These are phyloP conservation scores for Cutaneotrichosporon arboriforme DNA, from an alignment of 1,284 basidiomycete genomes.

Conservation along the genomic window DNA sequence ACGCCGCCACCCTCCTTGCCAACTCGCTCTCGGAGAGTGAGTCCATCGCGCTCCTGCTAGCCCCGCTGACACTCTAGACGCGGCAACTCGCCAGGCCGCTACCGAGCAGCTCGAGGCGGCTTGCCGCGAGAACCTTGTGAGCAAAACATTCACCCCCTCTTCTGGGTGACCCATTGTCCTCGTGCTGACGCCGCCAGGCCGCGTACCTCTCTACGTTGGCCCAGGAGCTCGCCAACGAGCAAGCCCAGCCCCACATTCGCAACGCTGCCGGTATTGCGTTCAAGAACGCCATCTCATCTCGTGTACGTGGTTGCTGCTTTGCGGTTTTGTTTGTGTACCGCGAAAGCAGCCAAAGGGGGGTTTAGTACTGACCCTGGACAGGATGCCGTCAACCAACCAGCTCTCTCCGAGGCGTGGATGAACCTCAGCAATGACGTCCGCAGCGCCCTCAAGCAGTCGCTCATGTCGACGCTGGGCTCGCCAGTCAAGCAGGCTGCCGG, in stretches of 20 bases:
- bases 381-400: slow-evolving; percentile 72
- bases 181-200: slow-evolving; percentile 54
- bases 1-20: slow-evolving; percentile 78
- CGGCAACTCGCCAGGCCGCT: slow-evolving; percentile 78
- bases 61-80: slow-evolving; percentile 54
- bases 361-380: slow-evolving; percentile 38
- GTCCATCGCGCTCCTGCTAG: slow-evolving; percentile 38
- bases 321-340: too few relatives aligned
- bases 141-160: slow-evolving; percentile 25
- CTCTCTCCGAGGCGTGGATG: slow-evolving; percentile 76
- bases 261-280: slow-evolving; percentile 93
- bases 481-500: slow-evolving; percentile 67
- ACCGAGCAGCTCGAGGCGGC: slow-evolving; percentile 79
- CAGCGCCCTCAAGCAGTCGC: slow-evolving; percentile 80
- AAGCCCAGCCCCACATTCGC: slow-evolving; percentile 66
- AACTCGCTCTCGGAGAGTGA: slow-evolving; percentile 83
- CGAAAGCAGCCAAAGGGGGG: not conserved
- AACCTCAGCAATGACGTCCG: slow-evolving; percentile 63
- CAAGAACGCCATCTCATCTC: slow-evolving; percentile 89
- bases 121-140: slow-evolving; percentile 76
- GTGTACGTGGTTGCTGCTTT: slow-evolving; percentile 61
- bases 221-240: slow-evolving; percentile 70
- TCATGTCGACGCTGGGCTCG: slow-evolving; percentile 76
- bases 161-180: not conserved
- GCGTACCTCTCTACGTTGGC: slow-evolving; percentile 85